These are phyloP conservation scores for Pichia occidentalis DNA, from an alignment of 805 yeast species.

Conservation along the genomic window DNA sequence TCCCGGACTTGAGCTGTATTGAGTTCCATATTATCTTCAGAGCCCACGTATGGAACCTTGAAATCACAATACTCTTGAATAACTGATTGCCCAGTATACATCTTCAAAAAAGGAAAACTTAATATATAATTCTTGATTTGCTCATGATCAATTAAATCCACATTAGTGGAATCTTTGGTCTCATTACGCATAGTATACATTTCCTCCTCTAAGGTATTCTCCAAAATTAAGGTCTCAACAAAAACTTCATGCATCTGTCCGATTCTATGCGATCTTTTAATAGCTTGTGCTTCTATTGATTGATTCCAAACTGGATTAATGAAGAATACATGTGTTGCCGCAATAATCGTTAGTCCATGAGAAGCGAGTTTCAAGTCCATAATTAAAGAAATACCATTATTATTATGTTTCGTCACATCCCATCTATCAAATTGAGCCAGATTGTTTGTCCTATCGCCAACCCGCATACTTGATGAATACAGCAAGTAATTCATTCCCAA, in stretches of 20 bases:
- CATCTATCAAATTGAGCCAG: conserved; percentile 43
- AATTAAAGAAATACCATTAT: conserved; percentile 46
- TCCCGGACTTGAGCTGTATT: no score
- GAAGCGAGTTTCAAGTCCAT: conserved; percentile 67
- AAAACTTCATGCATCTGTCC: conserved; percentile 58
- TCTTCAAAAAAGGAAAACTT: conserved; percentile 40
- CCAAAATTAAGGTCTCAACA: conserved; percentile 62
- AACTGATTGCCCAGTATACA: conserved; percentile 33
- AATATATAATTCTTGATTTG: conserved; percentile 53
- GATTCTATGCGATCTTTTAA: conserved; percentile 70
- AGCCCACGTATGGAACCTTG: conserved; percentile 13
- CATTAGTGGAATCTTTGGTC: conserved; percentile 18
- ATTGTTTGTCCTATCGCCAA: conserved; percentile 44
- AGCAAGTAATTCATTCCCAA: conserved; percentile 54
- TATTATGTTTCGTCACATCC: conserved; percentile 30
- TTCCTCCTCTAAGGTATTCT: conserved; percentile 62
- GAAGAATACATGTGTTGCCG: conserved; percentile 65
- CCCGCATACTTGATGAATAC: conserved; percentile 55
- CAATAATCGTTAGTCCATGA: conserved; percentile 61
- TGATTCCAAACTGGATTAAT: conserved; percentile 69
- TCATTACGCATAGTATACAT: conserved; percentile 40
- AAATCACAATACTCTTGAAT: conserved; percentile 12
- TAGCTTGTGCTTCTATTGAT: conserved; percentile 68
- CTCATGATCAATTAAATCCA: conserved; percentile 49
- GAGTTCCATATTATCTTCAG: no score